These are phyloP conservation scores for Globisporangium barbulae DNA, from an alignment of 352 stramenopile species.

Conservation along the genomic window DNA sequence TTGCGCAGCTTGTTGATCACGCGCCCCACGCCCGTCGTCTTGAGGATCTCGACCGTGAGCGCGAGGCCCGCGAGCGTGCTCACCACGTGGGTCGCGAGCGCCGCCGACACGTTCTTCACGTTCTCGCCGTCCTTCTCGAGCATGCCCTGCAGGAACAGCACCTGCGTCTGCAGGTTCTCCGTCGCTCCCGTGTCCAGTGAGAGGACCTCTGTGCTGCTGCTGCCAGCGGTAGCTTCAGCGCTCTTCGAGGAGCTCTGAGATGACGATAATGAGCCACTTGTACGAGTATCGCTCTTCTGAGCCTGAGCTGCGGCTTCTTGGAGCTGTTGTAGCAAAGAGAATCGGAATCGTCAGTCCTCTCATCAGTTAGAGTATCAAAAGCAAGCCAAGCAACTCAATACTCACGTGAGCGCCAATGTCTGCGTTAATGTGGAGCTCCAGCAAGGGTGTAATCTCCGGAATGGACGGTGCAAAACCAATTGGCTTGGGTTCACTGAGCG, in stretches of 20 bases:
- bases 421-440: slow-evolving; percentile 64
- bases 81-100: slow-evolving; percentile 68
- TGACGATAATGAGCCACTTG: neutral
- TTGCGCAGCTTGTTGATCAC: slow-evolving; percentile 89
- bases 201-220: slow-evolving; percentile 4
- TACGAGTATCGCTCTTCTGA: neutral
- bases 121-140: slow-evolving; percentile 67
- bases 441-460: slow-evolving; percentile 37
- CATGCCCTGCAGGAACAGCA: slow-evolving; percentile 67
- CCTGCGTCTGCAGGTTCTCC: slow-evolving; percentile 54
- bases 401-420: slow-evolving; percentile 25
- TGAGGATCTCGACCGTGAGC: slow-evolving; percentile 83
- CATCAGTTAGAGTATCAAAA: neutral
- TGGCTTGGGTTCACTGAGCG: slow-evolving; percentile 39
- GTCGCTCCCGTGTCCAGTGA: slow-evolving; percentile 3
- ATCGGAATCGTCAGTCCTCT: neutral
- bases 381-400: neutral
- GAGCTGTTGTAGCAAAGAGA: neutral
- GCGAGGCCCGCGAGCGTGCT: slow-evolving; percentile 58
- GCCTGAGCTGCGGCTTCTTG: neutral
- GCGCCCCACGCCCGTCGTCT: slow-evolving; percentile 71
- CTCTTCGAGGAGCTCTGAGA: neutral
- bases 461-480: slow-evolving; percentile 67
- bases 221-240: neutral
- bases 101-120: slow-evolving; percentile 69